Base-by-base conservation (phyloP, 257 asterid species). In the Cordia subcordata region DNA sequence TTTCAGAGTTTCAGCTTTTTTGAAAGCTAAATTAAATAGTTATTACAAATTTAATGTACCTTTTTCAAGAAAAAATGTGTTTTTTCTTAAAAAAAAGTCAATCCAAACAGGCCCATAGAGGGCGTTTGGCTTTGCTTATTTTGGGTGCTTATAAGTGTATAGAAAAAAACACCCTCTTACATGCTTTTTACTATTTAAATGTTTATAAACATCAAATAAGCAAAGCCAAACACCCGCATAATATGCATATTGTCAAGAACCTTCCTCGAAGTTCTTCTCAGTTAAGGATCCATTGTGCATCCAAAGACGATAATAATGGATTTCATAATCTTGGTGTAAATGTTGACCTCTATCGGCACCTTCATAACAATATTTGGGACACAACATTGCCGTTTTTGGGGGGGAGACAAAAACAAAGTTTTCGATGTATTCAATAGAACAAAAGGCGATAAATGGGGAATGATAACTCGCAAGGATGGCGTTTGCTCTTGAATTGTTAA, bases 341-440 rank as follows among this genome's bases (percentile, higher is more conserved):
- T 11, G 8, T 23, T 12, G 33, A 20, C 8, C 59, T 44, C 10
- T 1, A 22, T 5, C 65, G 60, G 56, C 6, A 10, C 10, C 65
- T 71, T 32, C 20, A 65, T 4, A 22, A 21, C 11, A 47, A 13
- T 13, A 15, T 1, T 13, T n/a, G 62, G 66, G 4, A 9, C 57
- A 13, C 66, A 55, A 55, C 50, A 32, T 18, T 72, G 73, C 11
- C 73, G 67, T 40, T 32, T 72, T 33, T 62, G 70, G 70, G 56
- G 77, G 77, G 13, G 14, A 11, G 20, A 23, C 0, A 18, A 49
- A 37, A 46, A 61, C 0, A 53, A 20, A 0, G 17, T 39, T 8
- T 66, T 72, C 27, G 42, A 40, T 16, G 64, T 58, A 0, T 62
- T 57, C 17, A 50, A 12, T 50, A 55, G n/a, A 0, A 13, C 0